Evolutionary conservation across 2,329 filamentous ascomycete genomes (phyloP).

Genomic region (Colletotrichum spinosum): DNA sequence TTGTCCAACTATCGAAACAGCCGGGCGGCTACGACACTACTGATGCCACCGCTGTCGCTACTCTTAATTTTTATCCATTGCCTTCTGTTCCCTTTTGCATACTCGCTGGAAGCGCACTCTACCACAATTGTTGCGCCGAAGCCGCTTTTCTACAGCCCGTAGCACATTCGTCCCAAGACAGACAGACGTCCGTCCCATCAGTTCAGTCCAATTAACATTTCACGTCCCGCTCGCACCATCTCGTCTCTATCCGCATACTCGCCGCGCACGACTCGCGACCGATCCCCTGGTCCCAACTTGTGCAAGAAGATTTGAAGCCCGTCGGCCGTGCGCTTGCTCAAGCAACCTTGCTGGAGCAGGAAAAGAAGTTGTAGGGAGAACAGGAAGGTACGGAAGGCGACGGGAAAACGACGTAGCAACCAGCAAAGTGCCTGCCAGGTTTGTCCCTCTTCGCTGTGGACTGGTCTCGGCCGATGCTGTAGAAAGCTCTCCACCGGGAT

Average conservation of each 20-base stretch:
- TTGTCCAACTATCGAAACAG: conserved; percentile 25
- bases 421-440: conserved; percentile 14
- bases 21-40: conserved; percentile 20
- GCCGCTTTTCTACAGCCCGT: background rate
- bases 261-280: conserved; percentile 8
- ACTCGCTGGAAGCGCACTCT: conserved; percentile 3
- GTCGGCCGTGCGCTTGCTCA: conserved; percentile 30
- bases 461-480: conserved; percentile 24
- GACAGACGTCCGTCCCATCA: conserved; percentile 5
- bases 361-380: background rate
- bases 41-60: conserved; percentile 3
- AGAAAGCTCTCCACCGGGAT: conserved; percentile 18
- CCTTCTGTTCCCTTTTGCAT: conserved; percentile 8
- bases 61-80: background rate
- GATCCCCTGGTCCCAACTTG: conserved; percentile 25
- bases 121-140: conserved; percentile 6
- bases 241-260: conserved; percentile 3
- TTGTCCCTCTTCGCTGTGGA: conserved; percentile 20
- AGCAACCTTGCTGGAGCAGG: conserved; percentile 8
- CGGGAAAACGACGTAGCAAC: background rate
- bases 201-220: conserved; percentile 2
- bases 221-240: conserved; percentile 9
- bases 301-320: conserved; percentile 26
- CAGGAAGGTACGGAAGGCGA: background rate
- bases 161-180: background rate